A percentile compares a stretch with the other conserved stretches of the same genome.
Evolutionary conservation across 202 grass and related monocot genomes (phyloP).

Genomic region (Schoenoplectus triqueter): DNA sequence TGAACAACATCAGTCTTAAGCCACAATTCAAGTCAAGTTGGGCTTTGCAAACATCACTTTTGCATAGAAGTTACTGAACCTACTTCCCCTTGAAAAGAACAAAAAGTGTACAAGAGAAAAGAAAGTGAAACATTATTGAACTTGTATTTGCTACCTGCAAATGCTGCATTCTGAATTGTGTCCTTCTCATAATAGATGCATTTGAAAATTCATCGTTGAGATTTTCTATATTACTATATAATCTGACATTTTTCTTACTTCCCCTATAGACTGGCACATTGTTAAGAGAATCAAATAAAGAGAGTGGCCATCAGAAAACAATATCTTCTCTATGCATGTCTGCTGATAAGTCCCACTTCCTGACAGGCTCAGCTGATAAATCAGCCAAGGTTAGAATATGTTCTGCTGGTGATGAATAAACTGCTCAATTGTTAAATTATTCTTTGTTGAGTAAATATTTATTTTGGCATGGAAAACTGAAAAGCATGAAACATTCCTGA

Average conservation of each 20-base stretch:
- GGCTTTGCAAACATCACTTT: slow-evolving; percentile 16
- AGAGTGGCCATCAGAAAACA: slow-evolving; percentile 69
- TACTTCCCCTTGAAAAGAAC: slow-evolving; percentile 4
- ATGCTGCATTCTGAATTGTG: not conserved
- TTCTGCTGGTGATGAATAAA: not conserved
- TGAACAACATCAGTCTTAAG: not conserved
- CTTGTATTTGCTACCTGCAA: not conserved
- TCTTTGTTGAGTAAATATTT: not conserved
- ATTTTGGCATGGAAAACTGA: not conserved
- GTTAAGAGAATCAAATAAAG: slow-evolving; percentile 73
- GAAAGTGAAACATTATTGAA: not conserved
- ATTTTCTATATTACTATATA: not conserved
- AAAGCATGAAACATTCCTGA: not conserved
- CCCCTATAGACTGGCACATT: slow-evolving; percentile 67
- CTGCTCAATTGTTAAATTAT: not conserved
- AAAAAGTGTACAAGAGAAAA: not conserved
- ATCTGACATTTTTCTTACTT: slow-evolving; percentile 1
- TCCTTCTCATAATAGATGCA: not conserved
- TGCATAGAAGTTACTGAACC: not conserved
- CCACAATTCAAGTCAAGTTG: not conserved
- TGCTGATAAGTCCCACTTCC: slow-evolving; percentile 71
- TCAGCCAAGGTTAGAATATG: slow-evolving; percentile 67
- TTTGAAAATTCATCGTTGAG: not conserved
- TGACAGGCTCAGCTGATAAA: slow-evolving; percentile 85
- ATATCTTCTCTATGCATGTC: slow-evolving; percentile 73